Percentiles rank a stretch among this genome's conserved stretches.
Evolutionary conservation across 2,329 filamentous ascomycete genomes (phyloP).

Genomic region (Dryadomyces quercus-mongolicae): DNA sequence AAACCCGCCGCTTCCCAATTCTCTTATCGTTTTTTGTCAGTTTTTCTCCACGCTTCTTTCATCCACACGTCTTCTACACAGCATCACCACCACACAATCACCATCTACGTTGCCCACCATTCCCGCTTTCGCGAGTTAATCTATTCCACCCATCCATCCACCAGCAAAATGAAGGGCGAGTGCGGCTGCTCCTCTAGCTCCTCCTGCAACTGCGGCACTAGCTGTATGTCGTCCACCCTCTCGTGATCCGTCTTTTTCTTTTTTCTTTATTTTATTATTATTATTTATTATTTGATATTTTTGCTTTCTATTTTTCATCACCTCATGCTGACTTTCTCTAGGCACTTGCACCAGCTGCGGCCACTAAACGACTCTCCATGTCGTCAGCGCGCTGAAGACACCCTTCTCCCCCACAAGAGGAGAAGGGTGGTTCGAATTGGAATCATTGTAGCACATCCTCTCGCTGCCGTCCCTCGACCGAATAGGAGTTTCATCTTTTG

Average conservation of each 20-base stretch:
- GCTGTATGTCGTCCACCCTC: slow-evolving; percentile 9
- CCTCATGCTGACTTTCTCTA: slow-evolving; percentile 16
- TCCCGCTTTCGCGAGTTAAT: slow-evolving; percentile 12
- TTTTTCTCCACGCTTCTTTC: not conserved
- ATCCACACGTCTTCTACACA: not conserved
- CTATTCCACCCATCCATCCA: slow-evolving; percentile 1
- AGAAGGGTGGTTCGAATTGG: too few species aligned
- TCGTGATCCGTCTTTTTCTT: not conserved
- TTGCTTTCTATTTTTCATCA: slow-evolving; percentile 1
- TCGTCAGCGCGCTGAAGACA: not conserved
- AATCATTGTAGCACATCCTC: too few species aligned
- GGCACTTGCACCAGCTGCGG: slow-evolving; percentile 24
- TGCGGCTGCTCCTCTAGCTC: slow-evolving; percentile 24
- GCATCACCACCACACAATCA: not conserved
- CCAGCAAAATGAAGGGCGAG: slow-evolving; percentile 24
- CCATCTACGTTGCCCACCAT: slow-evolving; percentile 8
- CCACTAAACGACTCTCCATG: slow-evolving; percentile 17
- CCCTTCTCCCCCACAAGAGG: not conserved
- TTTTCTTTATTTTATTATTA: too few species aligned
- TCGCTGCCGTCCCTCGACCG: not conserved
- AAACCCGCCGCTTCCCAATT: not conserved
- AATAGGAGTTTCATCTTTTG: too few species aligned
- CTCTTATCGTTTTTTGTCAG: not conserved
- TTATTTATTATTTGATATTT: too few species aligned
- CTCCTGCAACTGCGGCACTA: slow-evolving; percentile 19